Evolutionary conservation across 768 basidiomycete genomes (phyloP).

Genomic region (Macrolepiota albuminosa): DNA sequence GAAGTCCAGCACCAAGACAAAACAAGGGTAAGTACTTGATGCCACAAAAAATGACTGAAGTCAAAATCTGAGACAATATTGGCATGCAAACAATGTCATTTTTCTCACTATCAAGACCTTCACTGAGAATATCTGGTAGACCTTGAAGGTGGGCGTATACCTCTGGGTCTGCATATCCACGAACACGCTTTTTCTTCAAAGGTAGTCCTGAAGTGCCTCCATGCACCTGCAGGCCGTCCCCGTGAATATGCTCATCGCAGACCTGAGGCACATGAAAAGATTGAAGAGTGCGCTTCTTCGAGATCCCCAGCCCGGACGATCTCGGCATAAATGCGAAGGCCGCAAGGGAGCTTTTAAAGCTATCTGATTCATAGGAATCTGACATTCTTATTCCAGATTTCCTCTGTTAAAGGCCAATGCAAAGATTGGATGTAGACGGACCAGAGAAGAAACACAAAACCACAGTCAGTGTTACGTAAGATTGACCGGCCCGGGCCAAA

Average conservation of each 20-base stretch:
- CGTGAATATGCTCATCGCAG: background rate
- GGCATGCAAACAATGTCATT: background rate
- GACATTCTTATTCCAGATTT: background rate
- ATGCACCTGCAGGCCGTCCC: background rate
- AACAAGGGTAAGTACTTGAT: constrained; percentile 55
- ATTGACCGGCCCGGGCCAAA: too few relatives aligned
- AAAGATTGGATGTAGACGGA: too few relatives aligned
- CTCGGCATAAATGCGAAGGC: background rate
- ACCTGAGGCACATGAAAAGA: background rate
- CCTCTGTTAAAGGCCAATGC: background rate
- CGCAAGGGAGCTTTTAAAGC: background rate
- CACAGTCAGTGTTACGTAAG: too few relatives aligned
- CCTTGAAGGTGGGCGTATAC: constrained; percentile 45
- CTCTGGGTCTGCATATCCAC: constrained; percentile 47
- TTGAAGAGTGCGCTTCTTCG: background rate
- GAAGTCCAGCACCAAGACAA: background rate
- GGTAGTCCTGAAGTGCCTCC: background rate
- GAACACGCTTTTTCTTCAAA: constrained; percentile 24
- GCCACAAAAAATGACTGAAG: constrained; percentile 74
- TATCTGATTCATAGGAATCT: background rate
- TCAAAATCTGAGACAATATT: background rate
- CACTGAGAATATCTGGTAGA: constrained; percentile 48
- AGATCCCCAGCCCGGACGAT: background rate
- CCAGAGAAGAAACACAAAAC: too few relatives aligned
- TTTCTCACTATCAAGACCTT: constrained; percentile 52